Evolutionary conservation across 768 basidiomycete genomes (phyloP), one percentile per base, ranked within the genome.

Genomic region (Leccinum variicolor): DNA sequence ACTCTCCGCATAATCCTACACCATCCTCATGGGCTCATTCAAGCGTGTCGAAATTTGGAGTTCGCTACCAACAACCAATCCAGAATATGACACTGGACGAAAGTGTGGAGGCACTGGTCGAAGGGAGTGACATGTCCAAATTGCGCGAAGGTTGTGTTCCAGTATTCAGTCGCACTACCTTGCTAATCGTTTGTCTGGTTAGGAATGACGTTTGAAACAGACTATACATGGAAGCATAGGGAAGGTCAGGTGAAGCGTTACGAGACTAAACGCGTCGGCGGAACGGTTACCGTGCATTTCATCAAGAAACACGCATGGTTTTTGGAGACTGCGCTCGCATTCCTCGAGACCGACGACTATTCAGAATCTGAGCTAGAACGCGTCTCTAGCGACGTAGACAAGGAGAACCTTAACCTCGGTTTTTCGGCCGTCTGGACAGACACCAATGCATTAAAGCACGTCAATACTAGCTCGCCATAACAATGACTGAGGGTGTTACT

Each of bases 251-350:
- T 74, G 62, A 81, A 71, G 50, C 84, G 83, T 48, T 91, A 91
- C 66, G 80, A 84, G 62, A 79, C 79, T 47, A 76, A 81, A 57
- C 86, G 89, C 21, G 83, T 93, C 9, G 96, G 96, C 4, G 97
- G 96, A 6, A 99, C 96, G 3, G 82, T 95, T 48, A 90, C 94
- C 21, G 94, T 99, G 52, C 96, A 99, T 75, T 98, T 92, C 70
- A 89, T 99, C 79, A 99, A 98, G 85, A 89, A 92, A 71, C 86
- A 92, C 62, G 89, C 91, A 76, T 99, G 96, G 96, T 98, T 90
- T 75, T 73, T 94, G 63, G 96, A 99, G 76, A 92, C 95, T 6
- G 92, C 93, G 11, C 75, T 94, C 11, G 94, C 93, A 17, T 77
- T 99, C 25, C 77, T 98, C 28, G 92, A 90, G 53, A 83, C 86